A percentile compares a stretch with the other conserved stretches of the same genome.
phyloP scores from a whole-genome alignment of 148 eudicot genomes.

The Salicornia ramosissima region DNA sequence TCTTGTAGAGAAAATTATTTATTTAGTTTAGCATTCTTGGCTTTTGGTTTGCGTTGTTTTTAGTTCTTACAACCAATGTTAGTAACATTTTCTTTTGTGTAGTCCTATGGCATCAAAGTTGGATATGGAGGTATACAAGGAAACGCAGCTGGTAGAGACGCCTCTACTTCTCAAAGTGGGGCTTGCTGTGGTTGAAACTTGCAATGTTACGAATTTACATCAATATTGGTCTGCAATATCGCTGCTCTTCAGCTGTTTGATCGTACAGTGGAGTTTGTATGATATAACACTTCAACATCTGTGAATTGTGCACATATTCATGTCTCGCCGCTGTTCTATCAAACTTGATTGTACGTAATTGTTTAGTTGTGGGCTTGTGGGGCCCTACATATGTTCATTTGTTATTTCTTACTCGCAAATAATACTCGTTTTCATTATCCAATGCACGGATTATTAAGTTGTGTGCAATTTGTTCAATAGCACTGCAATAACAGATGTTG shows the following conservation, averaged over 20 bases:
- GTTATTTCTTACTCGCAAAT: slow-evolving; percentile 5
- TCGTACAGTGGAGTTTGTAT: slow-evolving; percentile 6
- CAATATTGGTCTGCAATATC: neutral
- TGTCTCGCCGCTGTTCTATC: neutral
- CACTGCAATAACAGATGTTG: no score
- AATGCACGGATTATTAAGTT: no score
- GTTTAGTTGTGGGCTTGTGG: neutral
- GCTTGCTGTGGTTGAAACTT: slow-evolving; percentile 55
- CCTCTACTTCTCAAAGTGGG: slow-evolving; percentile 64
- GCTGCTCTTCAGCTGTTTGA: neutral
- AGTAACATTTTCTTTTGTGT: slow-evolving; percentile 22
- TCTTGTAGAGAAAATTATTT: no score
- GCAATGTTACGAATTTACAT: neutral
- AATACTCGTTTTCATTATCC: no score
- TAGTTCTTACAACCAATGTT: no score
- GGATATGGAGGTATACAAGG: slow-evolving; percentile 93
- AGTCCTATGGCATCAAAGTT: slow-evolving; percentile 91
- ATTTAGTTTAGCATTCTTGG: no score
- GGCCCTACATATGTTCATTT: neutral
- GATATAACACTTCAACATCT: neutral
- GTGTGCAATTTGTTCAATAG: no score
- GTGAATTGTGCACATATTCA: slow-evolving; percentile 5
- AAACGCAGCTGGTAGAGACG: slow-evolving; percentile 68
- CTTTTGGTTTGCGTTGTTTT: no score
- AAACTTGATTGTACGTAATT: slow-evolving; percentile 10